Evolutionary conservation across 225 moss, liverwort and hornwort genomes (phyloP).

Genomic region (Bryum argenteum): DNA sequence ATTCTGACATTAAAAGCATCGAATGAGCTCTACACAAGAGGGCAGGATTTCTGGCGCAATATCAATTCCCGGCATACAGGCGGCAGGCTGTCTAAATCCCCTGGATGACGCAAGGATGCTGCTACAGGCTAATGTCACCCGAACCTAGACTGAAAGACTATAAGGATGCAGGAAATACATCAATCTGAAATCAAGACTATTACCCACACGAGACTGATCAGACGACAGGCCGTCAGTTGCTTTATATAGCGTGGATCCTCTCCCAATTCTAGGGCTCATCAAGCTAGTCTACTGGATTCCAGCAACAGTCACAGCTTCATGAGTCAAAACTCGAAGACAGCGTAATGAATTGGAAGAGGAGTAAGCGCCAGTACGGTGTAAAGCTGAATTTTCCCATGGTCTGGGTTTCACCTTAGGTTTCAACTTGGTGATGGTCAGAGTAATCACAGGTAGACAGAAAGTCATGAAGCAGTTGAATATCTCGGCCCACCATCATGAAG

Average conservation of each 20-base stretch:
- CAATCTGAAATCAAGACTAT: slow-evolving; percentile 4
- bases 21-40: not conserved
- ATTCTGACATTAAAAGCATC: slow-evolving; percentile 12
- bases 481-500: not conserved
- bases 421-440: not conserved
- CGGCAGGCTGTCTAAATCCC: slow-evolving; percentile 8
- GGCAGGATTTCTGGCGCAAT: slow-evolving; percentile 14
- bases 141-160: slow-evolving; percentile 1
- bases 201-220: not conserved
- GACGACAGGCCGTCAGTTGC: not conserved
- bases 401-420: slow-evolving; percentile 12
- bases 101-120: slow-evolving; percentile 4
- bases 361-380: not conserved
- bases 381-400: not conserved
- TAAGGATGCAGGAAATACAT: not conserved
- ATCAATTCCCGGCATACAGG: not conserved
- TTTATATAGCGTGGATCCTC: not conserved
- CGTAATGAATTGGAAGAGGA: not conserved
- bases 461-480: not conserved
- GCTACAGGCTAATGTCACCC: not conserved
- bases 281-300: slow-evolving; percentile 1
- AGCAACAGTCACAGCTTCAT: not conserved
- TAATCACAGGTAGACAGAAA: slow-evolving; percentile 7
- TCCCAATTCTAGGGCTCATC: not conserved
- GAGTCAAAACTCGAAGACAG: not conserved